Percentiles rank a stretch among this genome's conserved stretches.
These are phyloP conservation scores for Berkeleyomyces rouxiae DNA, from an alignment of 2,329 filamentous ascomycete species.

Conservation along the genomic window DNA sequence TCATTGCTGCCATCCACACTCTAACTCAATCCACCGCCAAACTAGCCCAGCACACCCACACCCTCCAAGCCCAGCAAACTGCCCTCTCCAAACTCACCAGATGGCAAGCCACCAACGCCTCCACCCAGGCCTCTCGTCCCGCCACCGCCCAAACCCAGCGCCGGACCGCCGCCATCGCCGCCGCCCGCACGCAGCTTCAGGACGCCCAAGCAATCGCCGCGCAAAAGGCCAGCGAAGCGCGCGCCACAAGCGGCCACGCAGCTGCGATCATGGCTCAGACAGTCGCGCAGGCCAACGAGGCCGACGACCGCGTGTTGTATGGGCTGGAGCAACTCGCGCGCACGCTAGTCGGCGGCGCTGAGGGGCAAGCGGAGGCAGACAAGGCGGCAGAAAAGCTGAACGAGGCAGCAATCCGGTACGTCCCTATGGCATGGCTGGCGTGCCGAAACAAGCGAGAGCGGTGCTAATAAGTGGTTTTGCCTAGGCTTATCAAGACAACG, in stretches of 20 bases:
- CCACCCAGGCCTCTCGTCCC: not conserved
- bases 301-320: not conserved
- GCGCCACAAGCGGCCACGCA: not conserved
- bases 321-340: constrained; percentile 50
- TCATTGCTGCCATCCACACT: constrained; percentile 43
- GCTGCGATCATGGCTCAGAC: not conserved
- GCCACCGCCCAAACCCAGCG: not conserved
- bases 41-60: constrained; percentile 47
- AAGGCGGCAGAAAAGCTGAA: constrained; percentile 39
- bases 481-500: constrained; percentile 37
- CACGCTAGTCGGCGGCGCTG: constrained; percentile 37
- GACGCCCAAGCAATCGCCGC: not conserved
- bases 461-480: not conserved
- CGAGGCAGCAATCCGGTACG: constrained; percentile 37
- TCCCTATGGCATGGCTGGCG: not conserved
- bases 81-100: constrained; percentile 37
- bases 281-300: not conserved
- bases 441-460: no score
- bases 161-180: not conserved
- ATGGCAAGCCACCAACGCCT: constrained; percentile 19
- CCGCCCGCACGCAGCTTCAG: not conserved
- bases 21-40: constrained; percentile 47
- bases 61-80: constrained; percentile 43
- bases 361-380: constrained; percentile 32
- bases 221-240: not conserved